Evolutionary conservation across 2,329 filamentous ascomycete species (phyloP).

Genomic region (Rhinocladiella similis): DNA sequence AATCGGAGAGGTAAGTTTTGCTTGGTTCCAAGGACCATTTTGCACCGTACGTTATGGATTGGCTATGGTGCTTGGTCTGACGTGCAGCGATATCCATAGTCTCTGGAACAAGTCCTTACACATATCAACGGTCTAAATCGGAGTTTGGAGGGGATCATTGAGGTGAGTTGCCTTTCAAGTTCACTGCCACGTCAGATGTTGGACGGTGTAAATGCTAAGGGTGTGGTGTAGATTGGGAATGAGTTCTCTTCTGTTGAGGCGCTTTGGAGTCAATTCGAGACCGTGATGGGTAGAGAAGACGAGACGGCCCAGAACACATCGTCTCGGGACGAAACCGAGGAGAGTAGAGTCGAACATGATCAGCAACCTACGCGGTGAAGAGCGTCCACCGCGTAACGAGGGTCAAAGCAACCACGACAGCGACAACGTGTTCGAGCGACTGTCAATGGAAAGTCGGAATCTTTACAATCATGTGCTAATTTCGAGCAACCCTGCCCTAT

Average conservation of each 20-base stretch:
- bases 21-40: background rate
- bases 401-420: no score
- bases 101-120: constrained; percentile 84
- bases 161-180: constrained; percentile 56
- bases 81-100: constrained; percentile 33
- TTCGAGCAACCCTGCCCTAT: background rate
- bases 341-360: background rate
- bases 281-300: constrained; percentile 79
- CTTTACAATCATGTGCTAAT: background rate
- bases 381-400: no score
- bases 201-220: background rate
- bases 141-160: constrained; percentile 85
- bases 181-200: background rate
- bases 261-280: constrained; percentile 95
- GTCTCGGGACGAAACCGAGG: background rate
- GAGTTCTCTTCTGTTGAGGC: constrained; percentile 97
- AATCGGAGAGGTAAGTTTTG: constrained; percentile 27
- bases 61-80: background rate
- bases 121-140: constrained; percentile 96
- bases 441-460: no score
- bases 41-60: no score
- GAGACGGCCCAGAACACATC: constrained; percentile 33
- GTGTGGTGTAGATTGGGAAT: constrained; percentile 70
- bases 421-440: no score
- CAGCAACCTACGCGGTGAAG: background rate